Evolutionary conservation across 805 yeast species (phyloP), one percentile per base, ranked within the genome.

Genomic region (Candida palmyrensis): DNA sequence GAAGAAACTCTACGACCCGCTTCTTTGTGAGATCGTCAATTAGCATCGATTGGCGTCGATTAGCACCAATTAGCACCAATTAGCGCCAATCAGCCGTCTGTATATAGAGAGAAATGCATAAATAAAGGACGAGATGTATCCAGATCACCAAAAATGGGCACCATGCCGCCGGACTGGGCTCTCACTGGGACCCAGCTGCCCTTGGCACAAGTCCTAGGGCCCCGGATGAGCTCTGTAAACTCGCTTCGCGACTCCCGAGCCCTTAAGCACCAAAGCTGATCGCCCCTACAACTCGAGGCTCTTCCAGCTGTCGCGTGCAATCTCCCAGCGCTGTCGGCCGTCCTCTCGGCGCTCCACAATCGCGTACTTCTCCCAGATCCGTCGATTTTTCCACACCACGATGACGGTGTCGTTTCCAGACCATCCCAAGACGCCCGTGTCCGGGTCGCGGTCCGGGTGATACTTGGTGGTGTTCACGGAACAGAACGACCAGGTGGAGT

Each of bases 401-500:
- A 87, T 70, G 4, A 90, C 59, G 9, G 82, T 68, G 41, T 78
- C 86, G 42, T 84, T 87, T 5, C 79, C 79, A 1, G 80, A 67
- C 95, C 95, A 86, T 1, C 90, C 95, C 17, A 66, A 20, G 2
- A 51, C 53, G 2, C 70, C 72, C 31, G 50, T 16, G 32, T 41
- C 9, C 9, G 26, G 12, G 7, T 27, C 41, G 17, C 3, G 26
- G 13, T 57, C 53, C 9, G 44, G 25, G 35, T 61, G 68, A 36
- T 62, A 63, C 32, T 62, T 57, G 35, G 59, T 60, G 13, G 75
- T 69, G 45, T 84, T 81, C 11, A 76, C 66, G 0, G 90, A 82
- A 32, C 86, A 85, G 60, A 82, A 85, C 25, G 92, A 80, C 96
- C 96, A 89, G 11, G 83, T 81, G 2, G 90, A 80, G 32, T 81